Evolutionary conservation across 148 eudicot species (phyloP).

Genomic region (Vaccinium vitisidaea): DNA sequence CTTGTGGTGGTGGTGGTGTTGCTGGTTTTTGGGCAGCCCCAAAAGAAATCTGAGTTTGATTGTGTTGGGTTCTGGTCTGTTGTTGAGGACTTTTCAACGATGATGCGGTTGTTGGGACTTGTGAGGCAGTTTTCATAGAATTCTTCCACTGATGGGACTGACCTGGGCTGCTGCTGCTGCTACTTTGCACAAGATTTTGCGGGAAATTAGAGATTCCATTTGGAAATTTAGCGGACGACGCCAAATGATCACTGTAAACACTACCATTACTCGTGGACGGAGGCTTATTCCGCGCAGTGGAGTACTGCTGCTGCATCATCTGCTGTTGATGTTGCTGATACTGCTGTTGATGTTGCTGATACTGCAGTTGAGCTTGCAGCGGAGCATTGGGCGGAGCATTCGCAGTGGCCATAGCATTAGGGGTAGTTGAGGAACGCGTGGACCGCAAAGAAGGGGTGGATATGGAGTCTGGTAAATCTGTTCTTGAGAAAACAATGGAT

Average conservation of each 20-base stretch:
- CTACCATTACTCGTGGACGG: conserved; percentile 57
- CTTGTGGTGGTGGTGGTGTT: conserved; percentile 46
- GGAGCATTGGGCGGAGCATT: conserved; percentile 46
- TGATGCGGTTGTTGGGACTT: conserved; percentile 47
- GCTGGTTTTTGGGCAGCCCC: conserved; percentile 52
- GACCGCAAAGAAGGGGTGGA: conserved; percentile 40
- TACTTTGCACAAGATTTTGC: conserved; percentile 52
- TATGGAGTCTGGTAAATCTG: conserved; percentile 51
- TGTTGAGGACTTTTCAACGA: conserved; percentile 53
- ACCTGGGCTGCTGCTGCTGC: conserved; percentile 37
- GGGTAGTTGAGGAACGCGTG: conserved; percentile 37
- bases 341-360: conserved; percentile 49
- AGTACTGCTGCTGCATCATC: conserved; percentile 36
- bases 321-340: conserved; percentile 42
- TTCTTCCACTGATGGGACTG: conserved; percentile 84
- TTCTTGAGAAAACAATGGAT: conserved; percentile 79
- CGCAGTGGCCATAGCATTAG: conserved; percentile 28
- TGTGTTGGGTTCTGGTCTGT: conserved; percentile 55
- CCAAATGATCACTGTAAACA: conserved; percentile 53
- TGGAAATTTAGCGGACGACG: conserved; percentile 62
- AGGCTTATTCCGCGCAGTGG: conserved; percentile 51
- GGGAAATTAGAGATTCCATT: conserved; percentile 51
- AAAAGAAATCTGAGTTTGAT: conserved; percentile 82
- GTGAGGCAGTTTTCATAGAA: conserved; percentile 48
- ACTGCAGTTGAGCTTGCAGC: conserved; percentile 50